Evolutionary conservation across 2,329 filamentous ascomycete species (phyloP).

Genomic region (Penicillium psychrosexuale): DNA sequence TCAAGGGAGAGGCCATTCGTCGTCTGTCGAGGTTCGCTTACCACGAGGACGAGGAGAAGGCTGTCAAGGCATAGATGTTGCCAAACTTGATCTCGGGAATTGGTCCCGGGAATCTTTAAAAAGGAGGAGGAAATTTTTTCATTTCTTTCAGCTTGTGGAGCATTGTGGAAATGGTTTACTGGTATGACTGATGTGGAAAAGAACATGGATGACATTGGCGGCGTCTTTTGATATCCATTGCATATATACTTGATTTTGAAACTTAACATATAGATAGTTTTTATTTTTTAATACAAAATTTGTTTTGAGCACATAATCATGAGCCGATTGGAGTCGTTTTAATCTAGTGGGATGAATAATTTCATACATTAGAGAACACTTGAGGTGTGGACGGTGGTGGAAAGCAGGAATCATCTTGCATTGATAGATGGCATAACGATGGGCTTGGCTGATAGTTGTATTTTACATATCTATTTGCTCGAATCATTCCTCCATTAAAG

Average conservation of each 20-base stretch:
- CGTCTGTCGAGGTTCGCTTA: slow-evolving; percentile 71
- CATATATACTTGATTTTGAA: background rate
- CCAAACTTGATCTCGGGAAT: background rate
- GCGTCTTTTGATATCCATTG: slow-evolving; percentile 1
- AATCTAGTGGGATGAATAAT: background rate
- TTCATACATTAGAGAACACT: background rate
- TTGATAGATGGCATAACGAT: background rate
- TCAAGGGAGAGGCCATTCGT: slow-evolving; percentile 69
- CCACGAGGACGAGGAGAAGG: slow-evolving; percentile 51
- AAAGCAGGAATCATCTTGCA: background rate
- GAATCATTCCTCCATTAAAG: too few relatives aligned
- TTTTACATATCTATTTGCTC: background rate
- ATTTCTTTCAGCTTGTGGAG: background rate
- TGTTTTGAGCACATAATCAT: background rate
- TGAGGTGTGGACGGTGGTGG: background rate
- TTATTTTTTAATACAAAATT: background rate
- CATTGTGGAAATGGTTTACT: background rate
- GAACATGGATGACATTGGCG: background rate
- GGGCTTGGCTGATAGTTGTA: background rate
- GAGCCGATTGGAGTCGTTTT: background rate
- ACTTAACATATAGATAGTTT: background rate
- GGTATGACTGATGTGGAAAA: slow-evolving; percentile 7
- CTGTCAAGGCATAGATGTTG: slow-evolving; percentile 17
- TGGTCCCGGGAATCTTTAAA: background rate
- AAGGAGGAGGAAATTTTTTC: background rate